Percentiles rank a stretch among this genome's conserved stretches.
Evolutionary conservation across 2,329 filamentous ascomycete species (phyloP).

Genomic region (Eurotiales sp.): DNA sequence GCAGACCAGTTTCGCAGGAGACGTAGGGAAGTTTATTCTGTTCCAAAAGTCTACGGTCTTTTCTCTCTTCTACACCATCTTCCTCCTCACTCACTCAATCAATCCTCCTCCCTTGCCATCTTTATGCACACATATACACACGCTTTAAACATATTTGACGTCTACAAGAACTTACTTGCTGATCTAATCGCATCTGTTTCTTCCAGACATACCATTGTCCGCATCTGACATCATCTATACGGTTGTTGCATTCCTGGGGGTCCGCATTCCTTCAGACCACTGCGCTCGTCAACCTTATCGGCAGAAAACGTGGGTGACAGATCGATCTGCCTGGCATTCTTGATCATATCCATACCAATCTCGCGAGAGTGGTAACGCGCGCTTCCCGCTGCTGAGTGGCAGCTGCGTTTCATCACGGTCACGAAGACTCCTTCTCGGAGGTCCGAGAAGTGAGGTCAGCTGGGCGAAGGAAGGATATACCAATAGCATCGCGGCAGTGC

Average conservation of each 20-base stretch:
- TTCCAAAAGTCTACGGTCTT: slow-evolving; percentile 14
- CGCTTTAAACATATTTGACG: neutral
- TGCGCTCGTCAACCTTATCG: slow-evolving; percentile 6
- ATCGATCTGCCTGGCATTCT: slow-evolving; percentile 4
- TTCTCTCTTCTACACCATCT: slow-evolving; percentile 1
- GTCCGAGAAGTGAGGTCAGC: slow-evolving; percentile 37
- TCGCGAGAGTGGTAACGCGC: slow-evolving; percentile 17
- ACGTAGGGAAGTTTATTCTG: neutral
- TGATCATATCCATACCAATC: neutral
- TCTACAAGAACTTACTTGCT: neutral
- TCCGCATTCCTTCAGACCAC: slow-evolving; percentile 1
- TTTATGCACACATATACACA: neutral
- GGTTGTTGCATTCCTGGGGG: neutral
- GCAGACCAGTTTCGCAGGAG: neutral
- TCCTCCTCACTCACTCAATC: neutral
- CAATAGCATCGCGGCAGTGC: slow-evolving; percentile 25
- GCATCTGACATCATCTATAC: neutral
- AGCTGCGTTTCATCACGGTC: slow-evolving; percentile 1
- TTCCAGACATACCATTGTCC: slow-evolving; percentile 1
- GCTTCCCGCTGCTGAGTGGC: slow-evolving; percentile 27
- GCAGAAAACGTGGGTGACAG: slow-evolving; percentile 5
- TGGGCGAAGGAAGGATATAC: slow-evolving; percentile 21
- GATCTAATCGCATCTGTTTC: slow-evolving; percentile 2
- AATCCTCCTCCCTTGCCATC: neutral
- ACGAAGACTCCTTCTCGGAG: slow-evolving; percentile 17